Evolutionary conservation across 192 early-diverging fungal genomes (phyloP).

Genomic region (Helicostylum pulchrum): DNA sequence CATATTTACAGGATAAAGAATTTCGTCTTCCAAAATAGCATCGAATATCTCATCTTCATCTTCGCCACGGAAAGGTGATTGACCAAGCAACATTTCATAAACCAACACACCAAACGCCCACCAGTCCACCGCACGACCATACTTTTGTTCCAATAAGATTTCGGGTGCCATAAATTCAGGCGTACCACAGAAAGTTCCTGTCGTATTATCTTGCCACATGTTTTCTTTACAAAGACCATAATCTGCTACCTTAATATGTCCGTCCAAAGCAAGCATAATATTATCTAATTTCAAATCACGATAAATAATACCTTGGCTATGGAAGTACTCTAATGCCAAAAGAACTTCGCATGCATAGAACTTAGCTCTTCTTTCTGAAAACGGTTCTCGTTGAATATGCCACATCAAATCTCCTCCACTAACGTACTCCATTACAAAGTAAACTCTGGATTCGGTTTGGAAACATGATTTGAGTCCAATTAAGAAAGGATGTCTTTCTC

Average conservation of each 20-base stretch:
- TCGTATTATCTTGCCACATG: conserved; percentile 84
- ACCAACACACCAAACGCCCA: conserved; percentile 92
- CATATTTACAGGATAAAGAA: conserved; percentile 93
- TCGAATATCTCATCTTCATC: conserved; percentile 99
- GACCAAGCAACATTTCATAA: conserved; percentile 89
- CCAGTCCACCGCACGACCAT: conserved; percentile 97
- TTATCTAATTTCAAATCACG: conserved; percentile 98
- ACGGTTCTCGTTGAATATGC: conserved; percentile 92
- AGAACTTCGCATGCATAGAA: conserved; percentile 97
- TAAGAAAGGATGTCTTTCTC: conserved; percentile 91
- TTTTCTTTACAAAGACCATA: conserved; percentile 98
- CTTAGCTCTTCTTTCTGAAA: conserved; percentile 88
- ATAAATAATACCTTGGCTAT: conserved; percentile 91
- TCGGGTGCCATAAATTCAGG: conserved; percentile 99
- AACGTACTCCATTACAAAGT: conserved; percentile 99
- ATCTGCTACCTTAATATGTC: conserved; percentile 98
- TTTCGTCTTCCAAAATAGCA: conserved; percentile 94
- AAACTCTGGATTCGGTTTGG: conserved; percentile 91
- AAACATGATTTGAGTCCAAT: conserved; percentile 96
- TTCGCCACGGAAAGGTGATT: conserved; percentile 91
- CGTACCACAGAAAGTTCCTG: conserved; percentile 96
- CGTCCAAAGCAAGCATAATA: conserved; percentile 85
- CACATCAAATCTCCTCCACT: conserved; percentile 98
- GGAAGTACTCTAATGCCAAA: conserved; percentile 94
- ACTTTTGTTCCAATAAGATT: conserved; percentile 92